Base-by-base conservation (phyloP, 2,329 filamentous ascomycete species). In the Aquanectria penicillioides region DNA sequence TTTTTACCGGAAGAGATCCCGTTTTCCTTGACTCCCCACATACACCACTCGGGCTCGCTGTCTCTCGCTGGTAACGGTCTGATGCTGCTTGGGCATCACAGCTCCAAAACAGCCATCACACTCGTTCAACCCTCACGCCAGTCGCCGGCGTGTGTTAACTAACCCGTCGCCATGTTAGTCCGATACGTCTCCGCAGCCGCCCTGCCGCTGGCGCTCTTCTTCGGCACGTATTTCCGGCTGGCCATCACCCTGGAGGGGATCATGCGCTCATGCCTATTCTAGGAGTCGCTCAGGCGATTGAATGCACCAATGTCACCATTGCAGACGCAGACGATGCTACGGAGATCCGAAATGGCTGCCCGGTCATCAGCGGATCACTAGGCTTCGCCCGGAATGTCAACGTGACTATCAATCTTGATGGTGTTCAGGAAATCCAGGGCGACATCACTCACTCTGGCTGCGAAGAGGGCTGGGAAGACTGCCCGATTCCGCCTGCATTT, bases 371-470 rank as follows among this genome's bases (percentile, higher is more conserved):
- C 6, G 57, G 57, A 7, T 37, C 18, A 12, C 23, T 64, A n/a
- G 22, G 12, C 9, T 56, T 64, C 9, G 44, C 31, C 12, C 38
- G 31, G 7, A 13, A 20, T 2, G 4, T 64, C 9, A 44, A 28
- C 17, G 60, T 58, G 31, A 43, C 53, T 7, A 61, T 63, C 33
- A 61, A 56, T 15, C 60, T 64, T n/a, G 57, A 64, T 28, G 60
- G 60, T 9, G 31, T 64, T 5, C 49, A 58, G 13, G 44, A 37
- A 12, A 28, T 64, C 17, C 15, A 55, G n/a, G 62, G 62, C 10
- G 31, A 53, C 31, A 17, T 64, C 9, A 22, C 31, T 12, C 47
- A 62, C 28, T 15, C 12, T 6, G 53, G 49, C 9, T 55, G 53
- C 12, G 13, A 56, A 11, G 47, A 46, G 2, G 29, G 25, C 2